Evolutionary conservation across 208 protist genomes (phyloP).

Genomic region (Trypanosoma melophagium): DNA sequence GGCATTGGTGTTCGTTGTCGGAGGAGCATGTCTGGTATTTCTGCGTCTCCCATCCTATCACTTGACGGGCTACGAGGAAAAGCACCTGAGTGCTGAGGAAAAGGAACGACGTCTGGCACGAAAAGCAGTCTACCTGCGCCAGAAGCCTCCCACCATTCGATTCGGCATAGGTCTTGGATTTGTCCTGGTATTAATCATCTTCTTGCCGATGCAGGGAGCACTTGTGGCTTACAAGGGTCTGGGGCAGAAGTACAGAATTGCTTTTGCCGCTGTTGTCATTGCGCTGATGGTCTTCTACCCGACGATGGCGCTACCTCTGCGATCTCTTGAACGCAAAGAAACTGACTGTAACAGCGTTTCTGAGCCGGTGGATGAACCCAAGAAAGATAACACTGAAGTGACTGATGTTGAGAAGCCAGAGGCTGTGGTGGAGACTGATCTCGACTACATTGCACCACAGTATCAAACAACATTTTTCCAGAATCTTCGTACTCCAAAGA

Average conservation of each 20-base stretch:
- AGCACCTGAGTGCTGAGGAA: slow-evolving; percentile 37
- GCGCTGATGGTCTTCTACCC: slow-evolving; percentile 30
- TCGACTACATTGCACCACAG: slow-evolving; percentile 31
- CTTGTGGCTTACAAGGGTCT: slow-evolving; percentile 46
- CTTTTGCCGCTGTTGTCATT: slow-evolving; percentile 49
- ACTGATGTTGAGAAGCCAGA: background rate
- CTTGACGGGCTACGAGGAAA: slow-evolving; percentile 57
- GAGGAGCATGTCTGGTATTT: slow-evolving; percentile 41
- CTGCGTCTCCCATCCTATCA: slow-evolving; percentile 69
- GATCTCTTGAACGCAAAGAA: slow-evolving; percentile 34
- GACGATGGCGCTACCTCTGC: slow-evolving; percentile 57
- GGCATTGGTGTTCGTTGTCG: slow-evolving; percentile 31
- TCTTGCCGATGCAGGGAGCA: slow-evolving; percentile 61
- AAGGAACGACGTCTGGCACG: slow-evolving; percentile 34
- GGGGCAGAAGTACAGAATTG: slow-evolving; percentile 24
- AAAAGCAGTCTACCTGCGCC: slow-evolving; percentile 59
- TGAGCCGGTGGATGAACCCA: background rate
- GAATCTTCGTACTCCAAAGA: slow-evolving; percentile 7
- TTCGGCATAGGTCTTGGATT: slow-evolving; percentile 64
- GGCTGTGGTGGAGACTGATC: slow-evolving; percentile 7
- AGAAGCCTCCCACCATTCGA: slow-evolving; percentile 60
- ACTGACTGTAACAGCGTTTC: background rate
- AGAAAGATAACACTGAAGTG: background rate
- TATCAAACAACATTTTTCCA: slow-evolving; percentile 22
- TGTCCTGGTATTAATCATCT: slow-evolving; percentile 57